A percentile compares a stretch with the other conserved stretches of the same genome.
Evolutionary conservation across 768 basidiomycete species (phyloP).

Genomic region (Erythrobasidium yunnanense): DNA sequence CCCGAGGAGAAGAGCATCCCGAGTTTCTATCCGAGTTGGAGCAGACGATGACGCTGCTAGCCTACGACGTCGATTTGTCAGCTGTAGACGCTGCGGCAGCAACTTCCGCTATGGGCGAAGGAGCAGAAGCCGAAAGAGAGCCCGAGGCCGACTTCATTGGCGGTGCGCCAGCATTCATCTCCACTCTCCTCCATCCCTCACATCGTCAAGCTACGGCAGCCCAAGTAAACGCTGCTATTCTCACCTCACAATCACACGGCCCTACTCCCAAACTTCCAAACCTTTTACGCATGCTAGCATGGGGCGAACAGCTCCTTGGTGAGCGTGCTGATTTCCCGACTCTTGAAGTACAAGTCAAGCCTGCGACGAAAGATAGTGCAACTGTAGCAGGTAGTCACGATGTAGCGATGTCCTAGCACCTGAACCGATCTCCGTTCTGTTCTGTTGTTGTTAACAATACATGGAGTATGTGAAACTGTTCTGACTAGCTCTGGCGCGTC

Average conservation of each 20-base stretch:
- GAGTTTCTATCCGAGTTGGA: constrained; percentile 87
- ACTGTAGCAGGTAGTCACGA: neutral
- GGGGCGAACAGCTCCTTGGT: constrained; percentile 56
- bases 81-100: constrained; percentile 29
- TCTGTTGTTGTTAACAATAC: too few relatives aligned
- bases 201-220: constrained; percentile 90
- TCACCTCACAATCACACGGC: constrained; percentile 82
- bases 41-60: constrained; percentile 80
- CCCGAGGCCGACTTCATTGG: neutral
- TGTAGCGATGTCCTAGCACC: too few relatives aligned
- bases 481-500: neutral
- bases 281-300: constrained; percentile 68
- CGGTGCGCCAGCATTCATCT: constrained; percentile 52
- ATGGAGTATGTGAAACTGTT: too few relatives aligned
- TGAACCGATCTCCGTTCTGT: too few relatives aligned
- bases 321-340: constrained; percentile 17
- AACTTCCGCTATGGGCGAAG: constrained; percentile 29
- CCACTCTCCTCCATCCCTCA: constrained; percentile 67
- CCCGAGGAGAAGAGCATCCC: constrained; percentile 85
- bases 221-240: constrained; percentile 87
- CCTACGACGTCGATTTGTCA: constrained; percentile 43
- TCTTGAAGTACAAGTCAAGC: constrained; percentile 4
- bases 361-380: neutral
- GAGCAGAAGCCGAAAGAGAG: constrained; percentile 23
- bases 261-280: constrained; percentile 81